Evolutionary conservation across 768 basidiomycete genomes (phyloP).

Genomic region (Trametes elegans): DNA sequence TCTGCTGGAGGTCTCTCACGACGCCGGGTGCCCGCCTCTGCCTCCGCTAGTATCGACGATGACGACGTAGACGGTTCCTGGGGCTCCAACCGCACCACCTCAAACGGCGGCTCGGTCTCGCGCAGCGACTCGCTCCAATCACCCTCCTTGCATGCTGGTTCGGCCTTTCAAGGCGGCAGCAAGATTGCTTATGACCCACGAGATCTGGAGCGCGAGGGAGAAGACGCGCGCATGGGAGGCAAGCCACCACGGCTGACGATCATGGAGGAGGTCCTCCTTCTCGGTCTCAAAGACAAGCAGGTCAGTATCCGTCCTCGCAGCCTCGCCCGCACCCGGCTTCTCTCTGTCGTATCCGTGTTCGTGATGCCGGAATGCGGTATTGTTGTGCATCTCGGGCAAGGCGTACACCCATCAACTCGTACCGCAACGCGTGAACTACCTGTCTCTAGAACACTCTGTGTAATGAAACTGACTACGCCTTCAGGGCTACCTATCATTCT

Average conservation of each 20-base stretch:
- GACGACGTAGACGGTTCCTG: conserved; percentile 35
- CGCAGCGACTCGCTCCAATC: conserved; percentile 14
- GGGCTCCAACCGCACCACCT: conserved; percentile 30
- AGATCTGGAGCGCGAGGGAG: conserved; percentile 73
- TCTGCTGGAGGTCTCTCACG: conserved; percentile 55
- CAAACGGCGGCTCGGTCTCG: conserved; percentile 19
- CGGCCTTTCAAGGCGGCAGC: conserved; percentile 81
- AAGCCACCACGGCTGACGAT: conserved; percentile 85
- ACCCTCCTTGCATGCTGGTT: conserved; percentile 54
- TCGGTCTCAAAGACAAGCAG: conserved; percentile 97
- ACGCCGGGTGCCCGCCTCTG: conserved; percentile 48
- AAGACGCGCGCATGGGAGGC: conserved; percentile 63
- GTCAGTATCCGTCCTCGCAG: conserved; percentile 37
- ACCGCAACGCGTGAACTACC: too few species aligned
- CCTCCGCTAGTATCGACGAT: conserved; percentile 34
- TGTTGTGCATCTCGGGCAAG: too few species aligned
- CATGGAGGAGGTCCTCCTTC: conserved; percentile 93
- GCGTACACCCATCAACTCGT: too few species aligned
- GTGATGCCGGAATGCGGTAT: background rate
- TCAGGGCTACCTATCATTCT: conserved; percentile 93
- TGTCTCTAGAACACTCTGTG: too few species aligned
- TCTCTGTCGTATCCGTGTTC: background rate
- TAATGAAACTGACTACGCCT: background rate
- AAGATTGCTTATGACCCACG: conserved; percentile 93
- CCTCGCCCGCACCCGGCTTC: background rate